Evolutionary conservation across 2,329 filamentous ascomycete genomes (phyloP).

Genomic region (Xylaria polymorpha): DNA sequence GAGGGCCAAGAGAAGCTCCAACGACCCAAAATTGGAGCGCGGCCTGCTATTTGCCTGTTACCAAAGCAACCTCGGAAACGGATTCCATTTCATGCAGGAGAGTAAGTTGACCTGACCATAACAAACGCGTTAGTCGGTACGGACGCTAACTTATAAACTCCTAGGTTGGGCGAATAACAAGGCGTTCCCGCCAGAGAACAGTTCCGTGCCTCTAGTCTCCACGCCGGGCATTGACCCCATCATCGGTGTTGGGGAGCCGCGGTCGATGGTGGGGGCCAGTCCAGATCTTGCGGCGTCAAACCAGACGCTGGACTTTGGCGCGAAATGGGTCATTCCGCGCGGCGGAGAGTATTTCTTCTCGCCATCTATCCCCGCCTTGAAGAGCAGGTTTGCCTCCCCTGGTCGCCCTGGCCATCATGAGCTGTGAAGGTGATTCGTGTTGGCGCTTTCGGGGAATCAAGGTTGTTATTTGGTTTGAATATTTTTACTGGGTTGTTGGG

Average conservation of each 20-base stretch:
- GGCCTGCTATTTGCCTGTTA: conserved; percentile 60
- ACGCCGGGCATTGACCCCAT: conserved; percentile 39
- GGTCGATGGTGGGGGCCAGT: conserved; percentile 46
- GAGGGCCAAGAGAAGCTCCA: conserved; percentile 36
- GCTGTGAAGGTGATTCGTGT: conserved; percentile 1
- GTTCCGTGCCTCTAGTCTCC: conserved; percentile 10
- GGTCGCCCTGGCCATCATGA: conserved; percentile 4
- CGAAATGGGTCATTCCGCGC: conserved; percentile 55
- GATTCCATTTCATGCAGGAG: conserved; percentile 56
- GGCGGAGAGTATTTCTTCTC: conserved; percentile 62
- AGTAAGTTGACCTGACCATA: conserved; percentile 41
- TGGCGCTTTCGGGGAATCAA: neutral
- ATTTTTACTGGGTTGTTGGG: neutral
- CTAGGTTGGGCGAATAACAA: conserved; percentile 40
- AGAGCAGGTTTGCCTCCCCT: conserved; percentile 35
- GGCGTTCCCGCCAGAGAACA: conserved; percentile 31
- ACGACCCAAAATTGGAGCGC: conserved; percentile 51
- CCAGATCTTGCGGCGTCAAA: conserved; percentile 39
- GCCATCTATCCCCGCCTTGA: conserved; percentile 53
- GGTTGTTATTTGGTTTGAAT: neutral
- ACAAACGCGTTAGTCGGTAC: neutral
- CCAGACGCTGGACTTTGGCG: conserved; percentile 39
- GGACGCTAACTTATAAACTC: conserved; percentile 46
- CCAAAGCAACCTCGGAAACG: conserved; percentile 55
- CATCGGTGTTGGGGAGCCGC: conserved; percentile 36